Evolutionary conservation across 129 eudicot genomes (phyloP).

Genomic region (Chrysanthemum lavandulifolium): DNA sequence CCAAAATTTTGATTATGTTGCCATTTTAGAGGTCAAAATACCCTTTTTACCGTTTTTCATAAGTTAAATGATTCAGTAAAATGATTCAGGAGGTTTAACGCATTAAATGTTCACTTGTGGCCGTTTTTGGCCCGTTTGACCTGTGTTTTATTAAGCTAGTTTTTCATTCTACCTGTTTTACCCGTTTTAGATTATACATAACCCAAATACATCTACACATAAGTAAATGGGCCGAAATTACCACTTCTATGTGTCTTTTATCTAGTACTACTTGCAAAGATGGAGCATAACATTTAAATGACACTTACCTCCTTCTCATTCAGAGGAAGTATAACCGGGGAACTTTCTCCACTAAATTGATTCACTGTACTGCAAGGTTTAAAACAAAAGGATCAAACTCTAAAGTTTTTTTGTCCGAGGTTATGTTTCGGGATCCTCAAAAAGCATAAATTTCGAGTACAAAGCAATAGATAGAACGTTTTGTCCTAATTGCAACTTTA

Average conservation of each 20-base stretch:
- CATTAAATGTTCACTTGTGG: neutral
- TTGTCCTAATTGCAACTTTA: too few species aligned
- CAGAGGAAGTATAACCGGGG: conserved; percentile 77
- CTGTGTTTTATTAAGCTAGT: neutral
- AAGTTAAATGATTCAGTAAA: too few species aligned
- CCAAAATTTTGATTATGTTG: too few species aligned
- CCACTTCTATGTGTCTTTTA: neutral
- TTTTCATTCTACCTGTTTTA: neutral
- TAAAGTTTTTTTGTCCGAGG: neutral
- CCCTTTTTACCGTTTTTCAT: too few species aligned
- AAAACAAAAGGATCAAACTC: neutral
- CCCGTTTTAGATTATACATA: neutral
- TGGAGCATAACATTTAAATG: conserved; percentile 7
- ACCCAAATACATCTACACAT: too few species aligned
- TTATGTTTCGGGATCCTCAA: too few species aligned
- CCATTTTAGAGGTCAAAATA: too few species aligned
- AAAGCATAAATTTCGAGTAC: too few species aligned
- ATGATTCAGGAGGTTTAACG: too few species aligned
- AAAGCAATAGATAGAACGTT: too few species aligned
- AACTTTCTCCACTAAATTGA: conserved; percentile 91
- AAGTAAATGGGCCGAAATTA: neutral
- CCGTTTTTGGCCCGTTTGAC: neutral
- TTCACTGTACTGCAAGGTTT: conserved; percentile 68
- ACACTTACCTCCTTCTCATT: conserved; percentile 64
- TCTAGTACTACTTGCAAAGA: neutral